phyloP scores from a whole-genome alignment of 352 stramenopile genomes.

The Globisporangium lucens region DNA sequence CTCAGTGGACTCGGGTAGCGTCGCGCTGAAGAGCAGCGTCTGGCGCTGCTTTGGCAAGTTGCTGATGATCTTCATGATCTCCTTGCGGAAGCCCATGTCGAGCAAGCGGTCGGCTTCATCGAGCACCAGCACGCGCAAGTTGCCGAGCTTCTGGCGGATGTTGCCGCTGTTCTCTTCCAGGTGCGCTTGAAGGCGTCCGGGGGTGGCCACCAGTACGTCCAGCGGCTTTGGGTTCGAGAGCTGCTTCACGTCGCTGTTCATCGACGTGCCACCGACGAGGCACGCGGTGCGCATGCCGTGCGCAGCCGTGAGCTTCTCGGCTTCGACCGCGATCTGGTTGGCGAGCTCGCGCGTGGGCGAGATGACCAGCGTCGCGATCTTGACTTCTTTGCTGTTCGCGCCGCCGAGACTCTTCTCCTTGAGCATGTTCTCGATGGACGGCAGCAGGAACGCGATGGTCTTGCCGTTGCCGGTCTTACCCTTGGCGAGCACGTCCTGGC shows the following conservation, averaged over 20 bases:
- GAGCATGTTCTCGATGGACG: slow-evolving; percentile 70
- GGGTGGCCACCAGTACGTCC: slow-evolving; percentile 96
- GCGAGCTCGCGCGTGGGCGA: slow-evolving; percentile 95
- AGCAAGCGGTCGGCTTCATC: slow-evolving; percentile 97
- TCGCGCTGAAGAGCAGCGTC: slow-evolving; percentile 96
- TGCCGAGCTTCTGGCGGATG: slow-evolving; percentile 57
- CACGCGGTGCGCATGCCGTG: slow-evolving; percentile 65
- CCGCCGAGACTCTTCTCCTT: slow-evolving; percentile 3
- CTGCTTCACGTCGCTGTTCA: slow-evolving; percentile 58
- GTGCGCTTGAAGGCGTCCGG: slow-evolving; percentile 95
- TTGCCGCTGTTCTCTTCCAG: slow-evolving; percentile 90
- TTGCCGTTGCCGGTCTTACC: slow-evolving; percentile 90
- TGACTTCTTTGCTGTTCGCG: slow-evolving; percentile 4
- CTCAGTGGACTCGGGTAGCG: slow-evolving; percentile 84
- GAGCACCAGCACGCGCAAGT: slow-evolving; percentile 77
- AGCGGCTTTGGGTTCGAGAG: slow-evolving; percentile 41
- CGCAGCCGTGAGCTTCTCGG: slow-evolving; percentile 83
- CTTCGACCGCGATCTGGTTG: slow-evolving; percentile 92
- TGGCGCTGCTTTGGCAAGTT: slow-evolving; percentile 71
- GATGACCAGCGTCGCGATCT: slow-evolving; percentile 15
- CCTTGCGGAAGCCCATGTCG: slow-evolving; percentile 94
- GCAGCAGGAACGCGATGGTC: slow-evolving; percentile 86
- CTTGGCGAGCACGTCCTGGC: slow-evolving; percentile 92
- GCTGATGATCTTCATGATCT: slow-evolving; percentile 90
- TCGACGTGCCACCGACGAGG: slow-evolving; percentile 88